Conservation (phyloP, 805 yeast genomes). For the Saturnispora sanitii region DNA sequence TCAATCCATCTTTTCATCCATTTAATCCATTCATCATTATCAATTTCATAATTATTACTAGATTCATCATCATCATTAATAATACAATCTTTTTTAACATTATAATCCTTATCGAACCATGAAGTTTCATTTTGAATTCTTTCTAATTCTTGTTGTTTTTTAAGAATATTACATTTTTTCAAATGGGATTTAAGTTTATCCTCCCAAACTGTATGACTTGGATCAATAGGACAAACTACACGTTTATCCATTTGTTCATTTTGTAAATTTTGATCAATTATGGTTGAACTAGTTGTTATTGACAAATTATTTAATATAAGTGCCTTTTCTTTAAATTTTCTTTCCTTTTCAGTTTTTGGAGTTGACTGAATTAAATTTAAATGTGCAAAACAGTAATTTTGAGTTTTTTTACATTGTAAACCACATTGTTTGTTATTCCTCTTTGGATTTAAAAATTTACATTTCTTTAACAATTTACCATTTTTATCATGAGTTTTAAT, state of each 20-base stretch:
- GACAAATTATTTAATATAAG: neutral
- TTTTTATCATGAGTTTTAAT: conserved; percentile 4
- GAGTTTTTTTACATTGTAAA: conserved; percentile 43
- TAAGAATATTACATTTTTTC: conserved; percentile 46
- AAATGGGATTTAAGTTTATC: conserved; percentile 46
- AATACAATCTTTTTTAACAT: conserved; percentile 27
- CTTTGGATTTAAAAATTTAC: conserved; percentile 39
- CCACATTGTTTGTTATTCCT: conserved; percentile 49
- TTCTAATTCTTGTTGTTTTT: conserved; percentile 23
- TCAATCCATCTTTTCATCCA: conserved; percentile 15
- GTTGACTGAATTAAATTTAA: conserved; percentile 8
- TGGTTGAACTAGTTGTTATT: conserved; percentile 3
- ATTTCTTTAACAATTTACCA: conserved; percentile 21
- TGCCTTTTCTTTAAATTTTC: neutral
- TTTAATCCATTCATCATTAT: conserved; percentile 17
- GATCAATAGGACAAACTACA: conserved; percentile 70
- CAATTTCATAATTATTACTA: conserved; percentile 6
- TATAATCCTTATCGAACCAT: conserved; percentile 45
- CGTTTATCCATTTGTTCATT: conserved; percentile 30
- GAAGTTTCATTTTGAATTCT: conserved; percentile 21
- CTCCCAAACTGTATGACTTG: conserved; percentile 63
- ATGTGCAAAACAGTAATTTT: conserved; percentile 57
- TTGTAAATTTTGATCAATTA: conserved; percentile 15
- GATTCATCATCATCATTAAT: conserved; percentile 9
- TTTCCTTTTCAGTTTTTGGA: conserved; percentile 1